Percentiles rank a stretch among this genome's conserved stretches.
Conservation (phyloP, 148 eudicot genomes). For the Chenopodium formosanum region DNA sequence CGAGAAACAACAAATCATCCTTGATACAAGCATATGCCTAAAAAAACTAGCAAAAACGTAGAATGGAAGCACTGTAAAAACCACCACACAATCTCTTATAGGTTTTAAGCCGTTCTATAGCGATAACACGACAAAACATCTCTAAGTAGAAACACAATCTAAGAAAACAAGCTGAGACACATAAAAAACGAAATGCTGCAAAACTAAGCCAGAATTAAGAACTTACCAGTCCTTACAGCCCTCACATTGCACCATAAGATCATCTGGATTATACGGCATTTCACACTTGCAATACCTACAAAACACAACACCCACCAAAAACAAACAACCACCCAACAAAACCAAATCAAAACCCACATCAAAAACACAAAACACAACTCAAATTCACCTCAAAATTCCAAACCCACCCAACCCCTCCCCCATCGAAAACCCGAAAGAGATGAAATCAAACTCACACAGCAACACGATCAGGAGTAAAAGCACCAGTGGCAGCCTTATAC, state of each 20-base stretch:
- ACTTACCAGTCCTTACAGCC: slow-evolving; percentile 84
- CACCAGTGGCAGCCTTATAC: slow-evolving; percentile 77
- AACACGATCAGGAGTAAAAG: slow-evolving; percentile 82
- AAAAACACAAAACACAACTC: slow-evolving; percentile 3
- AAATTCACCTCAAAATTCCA: background rate
- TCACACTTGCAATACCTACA: slow-evolving; percentile 92
- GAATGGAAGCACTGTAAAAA: background rate
- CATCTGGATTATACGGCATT: slow-evolving; percentile 95
- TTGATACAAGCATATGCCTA: background rate
- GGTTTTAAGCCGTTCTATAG: background rate
- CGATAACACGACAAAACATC: background rate
- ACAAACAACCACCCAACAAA: slow-evolving; percentile 10
- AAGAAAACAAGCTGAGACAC: background rate
- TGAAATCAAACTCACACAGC: slow-evolving; percentile 54
- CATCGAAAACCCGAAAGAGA: too few relatives aligned
- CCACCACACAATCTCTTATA: too few relatives aligned
- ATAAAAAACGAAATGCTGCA: background rate
- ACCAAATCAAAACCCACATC: slow-evolving; percentile 7
- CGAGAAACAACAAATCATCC: background rate
- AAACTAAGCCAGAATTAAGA: background rate
- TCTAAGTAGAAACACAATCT: background rate
- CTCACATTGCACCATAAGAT: slow-evolving; percentile 90
- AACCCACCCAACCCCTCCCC: background rate
- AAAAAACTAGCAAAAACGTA: background rate
- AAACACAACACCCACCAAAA: slow-evolving; percentile 18